These are phyloP conservation scores for Populus hybrid DNA, from an alignment of 441 rosid species.

Conservation along the genomic window DNA sequence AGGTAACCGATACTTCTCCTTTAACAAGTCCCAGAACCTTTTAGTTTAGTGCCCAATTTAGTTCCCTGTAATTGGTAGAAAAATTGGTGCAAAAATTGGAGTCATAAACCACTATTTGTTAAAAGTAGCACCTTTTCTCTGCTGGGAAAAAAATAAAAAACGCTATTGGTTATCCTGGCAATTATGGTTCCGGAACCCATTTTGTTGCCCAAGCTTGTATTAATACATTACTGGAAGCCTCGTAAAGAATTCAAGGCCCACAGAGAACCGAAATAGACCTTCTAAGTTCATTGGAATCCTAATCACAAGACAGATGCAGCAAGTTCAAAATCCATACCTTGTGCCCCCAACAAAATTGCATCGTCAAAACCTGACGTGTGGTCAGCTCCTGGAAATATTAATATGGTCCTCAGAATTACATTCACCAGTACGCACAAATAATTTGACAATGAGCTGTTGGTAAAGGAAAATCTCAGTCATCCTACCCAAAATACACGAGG, in stretches of 20 bases:
- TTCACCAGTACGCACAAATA: constrained; percentile 1
- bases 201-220: background rate
- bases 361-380: constrained; percentile 67
- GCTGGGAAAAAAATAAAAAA: too few relatives aligned
- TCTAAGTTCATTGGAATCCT: background rate
- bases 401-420: constrained; percentile 9
- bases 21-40: too few relatives aligned
- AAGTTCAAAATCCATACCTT: constrained; percentile 48
- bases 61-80: too few relatives aligned
- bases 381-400: constrained; percentile 60
- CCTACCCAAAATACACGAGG: constrained; percentile 79
- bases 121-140: background rate
- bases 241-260: background rate
- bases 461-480: constrained; percentile 8
- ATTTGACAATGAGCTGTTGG: constrained; percentile 13
- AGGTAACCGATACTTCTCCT: too few relatives aligned
- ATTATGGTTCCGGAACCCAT: background rate
- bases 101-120: background rate
- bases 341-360: constrained; percentile 77
- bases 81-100: background rate
- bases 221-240: background rate
- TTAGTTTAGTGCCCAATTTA: background rate
- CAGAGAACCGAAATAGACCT: background rate
- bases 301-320: constrained; percentile 1
- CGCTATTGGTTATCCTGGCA: background rate